phyloP scores from a whole-genome alignment of 2,329 filamentous ascomycete genomes.

The Bipolaris zeicola region DNA sequence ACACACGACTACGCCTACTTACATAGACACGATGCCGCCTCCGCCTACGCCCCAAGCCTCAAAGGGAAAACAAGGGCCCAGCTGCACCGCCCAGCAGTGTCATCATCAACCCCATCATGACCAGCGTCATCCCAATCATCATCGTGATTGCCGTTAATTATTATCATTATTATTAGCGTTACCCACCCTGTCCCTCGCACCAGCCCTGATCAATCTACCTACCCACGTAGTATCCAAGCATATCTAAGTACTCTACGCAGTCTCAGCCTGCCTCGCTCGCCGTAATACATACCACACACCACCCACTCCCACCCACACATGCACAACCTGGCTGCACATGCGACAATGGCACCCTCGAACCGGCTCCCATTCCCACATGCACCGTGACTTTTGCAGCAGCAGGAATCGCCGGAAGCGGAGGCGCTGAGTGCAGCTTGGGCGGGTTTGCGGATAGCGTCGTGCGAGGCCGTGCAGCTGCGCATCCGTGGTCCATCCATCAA shows the following conservation, averaged over 20 bases:
- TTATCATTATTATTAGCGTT: too few relatives aligned
- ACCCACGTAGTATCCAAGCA: too few relatives aligned
- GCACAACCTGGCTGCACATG: not conserved
- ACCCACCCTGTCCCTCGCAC: too few relatives aligned
- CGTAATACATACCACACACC: not conserved
- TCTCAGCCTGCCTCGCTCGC: constrained; percentile 7
- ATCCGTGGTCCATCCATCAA: constrained; percentile 24
- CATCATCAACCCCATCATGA: too few relatives aligned
- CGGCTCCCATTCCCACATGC: constrained; percentile 21
- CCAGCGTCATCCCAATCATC: too few relatives aligned
- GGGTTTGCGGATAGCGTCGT: constrained; percentile 26
- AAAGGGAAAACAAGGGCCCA: not conserved
- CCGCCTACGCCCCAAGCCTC: not conserved
- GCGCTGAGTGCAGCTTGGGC: constrained; percentile 23
- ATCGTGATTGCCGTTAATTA: too few relatives aligned
- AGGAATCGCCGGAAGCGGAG: constrained; percentile 30
- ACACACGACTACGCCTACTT: not conserved
- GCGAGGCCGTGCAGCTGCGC: constrained; percentile 21
- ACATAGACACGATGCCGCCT: too few relatives aligned
- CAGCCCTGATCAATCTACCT: too few relatives aligned
- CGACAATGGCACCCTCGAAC: constrained; percentile 21
- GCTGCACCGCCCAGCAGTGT: constrained; percentile 5
- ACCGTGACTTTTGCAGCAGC: constrained; percentile 9
- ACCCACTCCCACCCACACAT: not conserved
- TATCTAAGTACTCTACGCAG: too few relatives aligned